A percentile compares a stretch with the other conserved stretches of the same genome.
These are phyloP conservation scores for Puccinellia tenuiflora DNA, from an alignment of 176 grass and related monocot species.

Conservation along the genomic window DNA sequence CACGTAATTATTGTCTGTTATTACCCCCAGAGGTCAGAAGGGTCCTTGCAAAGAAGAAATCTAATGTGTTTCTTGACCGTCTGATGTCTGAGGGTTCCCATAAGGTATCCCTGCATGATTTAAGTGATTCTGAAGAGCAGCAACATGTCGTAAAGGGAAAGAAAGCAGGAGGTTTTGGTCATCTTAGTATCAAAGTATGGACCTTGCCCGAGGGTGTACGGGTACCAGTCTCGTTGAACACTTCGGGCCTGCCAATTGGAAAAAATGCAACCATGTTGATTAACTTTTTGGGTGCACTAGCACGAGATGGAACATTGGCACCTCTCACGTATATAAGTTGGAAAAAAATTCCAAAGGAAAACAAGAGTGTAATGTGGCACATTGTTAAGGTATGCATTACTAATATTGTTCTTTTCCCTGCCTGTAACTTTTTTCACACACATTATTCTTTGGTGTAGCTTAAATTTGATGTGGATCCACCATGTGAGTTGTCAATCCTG, in stretches of 20 bases:
- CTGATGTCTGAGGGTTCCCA: neutral
- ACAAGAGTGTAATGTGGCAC: constrained; percentile 36
- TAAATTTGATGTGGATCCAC: constrained; percentile 29
- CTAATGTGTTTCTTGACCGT: neutral
- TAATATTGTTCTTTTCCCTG: neutral
- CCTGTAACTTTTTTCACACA: neutral
- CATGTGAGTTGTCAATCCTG: constrained; percentile 10
- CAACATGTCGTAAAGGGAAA: neutral
- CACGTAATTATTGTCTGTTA: constrained; percentile 9
- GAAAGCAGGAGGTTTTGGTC: neutral
- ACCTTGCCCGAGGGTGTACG: constrained; percentile 23
- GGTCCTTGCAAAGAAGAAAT: constrained; percentile 4
- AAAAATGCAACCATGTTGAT: constrained; percentile 14
- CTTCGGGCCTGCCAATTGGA: constrained; percentile 31
- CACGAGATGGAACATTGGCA: constrained; percentile 37
- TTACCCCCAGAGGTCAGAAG: constrained; percentile 14
- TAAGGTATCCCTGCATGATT: neutral
- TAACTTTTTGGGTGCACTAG: constrained; percentile 28
- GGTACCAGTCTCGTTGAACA: constrained; percentile 28
- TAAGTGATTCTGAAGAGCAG: neutral
- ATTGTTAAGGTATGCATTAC: constrained; percentile 26
- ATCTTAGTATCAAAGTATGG: constrained; percentile 34
- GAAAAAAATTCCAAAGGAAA: constrained; percentile 14
- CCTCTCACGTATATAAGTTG: constrained; percentile 31
- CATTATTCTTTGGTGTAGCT: constrained; percentile 20